Evolutionary conservation across 495 filamentous ascomycete genomes (phyloP).

Genomic region (Penicillium salamii): DNA sequence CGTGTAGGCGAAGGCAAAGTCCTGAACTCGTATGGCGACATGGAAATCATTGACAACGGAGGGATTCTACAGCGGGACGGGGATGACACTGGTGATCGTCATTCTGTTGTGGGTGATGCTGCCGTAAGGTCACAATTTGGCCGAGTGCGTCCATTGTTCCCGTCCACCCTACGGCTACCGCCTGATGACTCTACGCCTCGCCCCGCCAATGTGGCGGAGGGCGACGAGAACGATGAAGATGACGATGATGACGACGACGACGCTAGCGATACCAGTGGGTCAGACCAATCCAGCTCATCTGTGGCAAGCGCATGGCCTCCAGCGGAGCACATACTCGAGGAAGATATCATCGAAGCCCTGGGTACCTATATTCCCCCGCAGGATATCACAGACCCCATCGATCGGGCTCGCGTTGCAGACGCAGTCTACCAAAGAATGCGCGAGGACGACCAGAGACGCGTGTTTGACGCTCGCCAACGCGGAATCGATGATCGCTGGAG

Average conservation of each 20-base stretch:
- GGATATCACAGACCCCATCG: constrained; percentile 40
- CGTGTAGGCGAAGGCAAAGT: constrained; percentile 64
- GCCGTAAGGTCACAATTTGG: constrained; percentile 44
- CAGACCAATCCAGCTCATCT: constrained; percentile 30
- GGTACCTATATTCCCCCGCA: constrained; percentile 34
- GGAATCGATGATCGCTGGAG: constrained; percentile 71
- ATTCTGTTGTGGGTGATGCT: constrained; percentile 47
- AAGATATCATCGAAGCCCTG: constrained; percentile 41
- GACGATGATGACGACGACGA: constrained; percentile 33
- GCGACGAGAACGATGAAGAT: constrained; percentile 25
- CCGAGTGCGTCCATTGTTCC: constrained; percentile 37
- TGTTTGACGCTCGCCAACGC: constrained; percentile 41
- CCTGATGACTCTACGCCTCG: constrained; percentile 12
- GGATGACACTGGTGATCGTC: constrained; percentile 47
- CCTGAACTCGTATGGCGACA: constrained; percentile 55
- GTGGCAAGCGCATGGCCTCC: constrained; percentile 37
- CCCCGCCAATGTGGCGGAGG: constrained; percentile 9
- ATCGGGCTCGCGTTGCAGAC: constrained; percentile 40
- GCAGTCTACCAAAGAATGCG: constrained; percentile 40
- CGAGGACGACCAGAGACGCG: constrained; percentile 37
- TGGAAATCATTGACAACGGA: constrained; percentile 55
- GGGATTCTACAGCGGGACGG: constrained; percentile 46
- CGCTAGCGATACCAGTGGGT: constrained; percentile 18
- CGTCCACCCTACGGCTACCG: constrained; percentile 31
- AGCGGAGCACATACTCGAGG: constrained; percentile 36